Conservation (phyloP, 768 basidiomycete species). For the Roridomyces roridus region DNA sequence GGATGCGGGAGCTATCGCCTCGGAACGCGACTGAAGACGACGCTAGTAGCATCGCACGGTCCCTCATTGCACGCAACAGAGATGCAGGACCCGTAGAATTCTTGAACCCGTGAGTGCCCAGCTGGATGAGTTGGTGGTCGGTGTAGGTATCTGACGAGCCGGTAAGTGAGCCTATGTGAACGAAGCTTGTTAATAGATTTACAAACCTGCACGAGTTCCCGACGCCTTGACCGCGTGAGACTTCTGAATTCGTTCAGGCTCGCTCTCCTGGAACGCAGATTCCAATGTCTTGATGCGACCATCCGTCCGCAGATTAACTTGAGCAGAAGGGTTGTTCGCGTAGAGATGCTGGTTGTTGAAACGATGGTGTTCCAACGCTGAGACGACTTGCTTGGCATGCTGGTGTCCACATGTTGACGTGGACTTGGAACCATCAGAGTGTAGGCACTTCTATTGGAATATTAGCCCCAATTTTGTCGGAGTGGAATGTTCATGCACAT, state of each 20-base stretch:
- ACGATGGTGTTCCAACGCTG: background rate
- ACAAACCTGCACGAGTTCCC: background rate
- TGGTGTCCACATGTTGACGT: background rate
- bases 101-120: background rate
- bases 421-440: background rate
- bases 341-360: slow-evolving; percentile 19
- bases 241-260: slow-evolving; percentile 2
- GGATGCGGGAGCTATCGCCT: too few species aligned
- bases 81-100: background rate
- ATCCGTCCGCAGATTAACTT: slow-evolving; percentile 8
- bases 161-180: background rate
- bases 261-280: background rate
- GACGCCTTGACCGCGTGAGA: slow-evolving; percentile 21
- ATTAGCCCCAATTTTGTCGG: background rate
- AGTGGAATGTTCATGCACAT: background rate
- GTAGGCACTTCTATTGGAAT: background rate
- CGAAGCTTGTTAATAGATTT: background rate
- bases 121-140: background rate
- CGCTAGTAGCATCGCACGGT: slow-evolving; percentile 27
- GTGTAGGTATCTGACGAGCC: background rate
- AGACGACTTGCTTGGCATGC: slow-evolving; percentile 7
- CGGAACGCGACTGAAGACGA: slow-evolving; percentile 27
- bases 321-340: background rate
- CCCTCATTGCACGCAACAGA: slow-evolving; percentile 9
- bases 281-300: slow-evolving; percentile 14